Conservation (phyloP, 345 rosid genomes). For the Hypericum androsaemum region DNA sequence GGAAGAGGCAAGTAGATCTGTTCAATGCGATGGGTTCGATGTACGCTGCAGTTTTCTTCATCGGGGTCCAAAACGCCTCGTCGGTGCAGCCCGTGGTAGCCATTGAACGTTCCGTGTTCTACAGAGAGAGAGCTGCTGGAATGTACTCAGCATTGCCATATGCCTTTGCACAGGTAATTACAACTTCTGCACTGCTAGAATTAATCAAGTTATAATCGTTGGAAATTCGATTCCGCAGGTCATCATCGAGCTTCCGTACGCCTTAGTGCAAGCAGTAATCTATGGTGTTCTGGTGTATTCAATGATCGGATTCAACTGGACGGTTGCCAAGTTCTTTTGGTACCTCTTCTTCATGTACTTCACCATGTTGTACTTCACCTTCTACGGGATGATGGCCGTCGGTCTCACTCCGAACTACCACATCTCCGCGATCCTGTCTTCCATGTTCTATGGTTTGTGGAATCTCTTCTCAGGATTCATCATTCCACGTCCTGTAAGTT, state of each 20-base stretch:
- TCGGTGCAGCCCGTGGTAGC: constrained; percentile 10
- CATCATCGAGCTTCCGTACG: constrained; percentile 42
- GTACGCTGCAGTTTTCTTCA: constrained; percentile 4
- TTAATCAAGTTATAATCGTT: not conserved
- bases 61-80: constrained; percentile 5
- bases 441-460: constrained; percentile 27
- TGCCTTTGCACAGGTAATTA: constrained; percentile 8
- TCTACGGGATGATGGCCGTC: constrained; percentile 38
- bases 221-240: constrained; percentile 19
- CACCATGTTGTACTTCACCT: constrained; percentile 32
- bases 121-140: constrained; percentile 21
- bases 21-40: constrained; percentile 9
- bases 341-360: constrained; percentile 34
- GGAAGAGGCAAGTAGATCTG: constrained; percentile 1
- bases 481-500: constrained; percentile 36
- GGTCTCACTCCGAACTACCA: constrained; percentile 34
- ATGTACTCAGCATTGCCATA: constrained; percentile 20
- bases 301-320: constrained; percentile 51
- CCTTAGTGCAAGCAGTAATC: constrained; percentile 24
- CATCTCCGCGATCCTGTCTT: constrained; percentile 20
- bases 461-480: constrained; percentile 41
- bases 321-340: constrained; percentile 24
- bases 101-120: constrained; percentile 11
- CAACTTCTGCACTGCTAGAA: too few relatives aligned
- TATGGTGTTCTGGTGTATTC: constrained; percentile 22